These are phyloP conservation scores for Trichoderma sp. DNA, from an alignment of 2,329 filamentous ascomycete species.

Conservation along the genomic window DNA sequence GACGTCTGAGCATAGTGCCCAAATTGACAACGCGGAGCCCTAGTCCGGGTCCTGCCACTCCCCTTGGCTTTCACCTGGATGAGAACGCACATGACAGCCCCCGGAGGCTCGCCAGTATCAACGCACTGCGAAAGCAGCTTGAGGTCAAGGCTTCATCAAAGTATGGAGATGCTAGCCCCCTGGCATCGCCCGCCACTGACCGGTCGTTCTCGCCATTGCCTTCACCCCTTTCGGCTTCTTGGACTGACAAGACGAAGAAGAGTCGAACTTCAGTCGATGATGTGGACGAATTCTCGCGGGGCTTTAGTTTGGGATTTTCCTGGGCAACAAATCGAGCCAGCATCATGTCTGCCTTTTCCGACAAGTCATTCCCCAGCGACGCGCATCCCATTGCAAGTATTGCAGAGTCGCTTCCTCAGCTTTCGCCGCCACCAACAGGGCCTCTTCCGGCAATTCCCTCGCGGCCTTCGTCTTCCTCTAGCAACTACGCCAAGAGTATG, in stretches of 20 bases:
- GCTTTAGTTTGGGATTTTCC: conserved; percentile 25
- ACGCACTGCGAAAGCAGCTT: conserved; percentile 37
- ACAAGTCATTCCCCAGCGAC: conserved; percentile 34
- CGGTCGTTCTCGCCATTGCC: not conserved
- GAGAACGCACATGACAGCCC: conserved; percentile 29
- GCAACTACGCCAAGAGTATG: conserved; percentile 32
- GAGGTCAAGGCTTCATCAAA: not conserved
- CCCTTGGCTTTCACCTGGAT: not conserved
- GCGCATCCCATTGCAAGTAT: conserved; percentile 19
- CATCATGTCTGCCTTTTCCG: conserved; percentile 37
- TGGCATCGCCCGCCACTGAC: not conserved
- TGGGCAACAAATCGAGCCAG: conserved; percentile 38
- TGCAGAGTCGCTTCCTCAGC: conserved; percentile 33
- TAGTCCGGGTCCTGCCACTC: not conserved
- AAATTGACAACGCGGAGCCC: conserved; percentile 19
- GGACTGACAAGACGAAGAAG: conserved; percentile 13
- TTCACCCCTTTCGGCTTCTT: not conserved
- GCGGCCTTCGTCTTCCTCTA: conserved; percentile 30
- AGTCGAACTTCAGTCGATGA: conserved; percentile 9
- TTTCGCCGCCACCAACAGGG: conserved; percentile 38
- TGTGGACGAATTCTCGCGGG: conserved; percentile 5
- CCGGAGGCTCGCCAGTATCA: conserved; percentile 40
- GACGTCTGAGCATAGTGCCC: conserved; percentile 35
- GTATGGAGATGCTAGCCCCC: not conserved
- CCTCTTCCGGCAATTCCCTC: conserved; percentile 42